Conservation (phyloP, 169 alveolate genomes). For the Eimeria sp. region DNA sequence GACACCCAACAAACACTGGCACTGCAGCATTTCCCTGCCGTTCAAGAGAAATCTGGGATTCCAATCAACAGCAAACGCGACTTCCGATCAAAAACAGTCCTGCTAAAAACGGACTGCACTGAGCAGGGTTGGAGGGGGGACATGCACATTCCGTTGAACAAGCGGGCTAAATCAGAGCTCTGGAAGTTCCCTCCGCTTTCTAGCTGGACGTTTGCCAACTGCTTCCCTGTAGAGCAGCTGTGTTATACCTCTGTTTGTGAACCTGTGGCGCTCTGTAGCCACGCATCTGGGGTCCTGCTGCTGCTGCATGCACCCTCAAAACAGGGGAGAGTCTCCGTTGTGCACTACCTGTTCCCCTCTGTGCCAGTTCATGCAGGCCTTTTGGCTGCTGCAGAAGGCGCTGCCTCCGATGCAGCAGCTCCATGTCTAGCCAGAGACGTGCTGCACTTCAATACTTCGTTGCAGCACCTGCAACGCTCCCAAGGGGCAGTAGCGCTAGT, state of each 20-base stretch:
- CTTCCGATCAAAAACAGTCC: neutral
- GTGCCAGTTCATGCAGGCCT: neutral
- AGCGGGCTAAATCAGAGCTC: neutral
- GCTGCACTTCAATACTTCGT: neutral
- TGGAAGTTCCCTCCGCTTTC: neutral
- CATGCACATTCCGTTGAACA: too few relatives aligned
- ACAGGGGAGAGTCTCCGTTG: neutral
- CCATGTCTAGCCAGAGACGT: neutral
- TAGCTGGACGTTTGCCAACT: conserved; percentile 38
- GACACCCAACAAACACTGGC: neutral
- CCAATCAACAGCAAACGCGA: neutral
- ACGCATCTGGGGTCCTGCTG: neutral
- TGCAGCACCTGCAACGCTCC: neutral
- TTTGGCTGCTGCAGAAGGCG: neutral
- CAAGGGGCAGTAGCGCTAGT: conserved; percentile 21
- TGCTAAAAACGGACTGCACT: neutral
- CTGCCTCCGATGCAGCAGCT: neutral
- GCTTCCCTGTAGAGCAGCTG: neutral
- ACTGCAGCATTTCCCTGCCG: neutral
- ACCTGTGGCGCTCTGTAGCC: neutral
- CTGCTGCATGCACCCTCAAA: neutral
- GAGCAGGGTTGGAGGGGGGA: too few relatives aligned
- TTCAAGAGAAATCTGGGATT: neutral
- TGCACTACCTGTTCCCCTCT: neutral
- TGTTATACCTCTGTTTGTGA: neutral